Conservation (phyloP, 352 stramenopile species). For the Globisporangium polare region DNA sequence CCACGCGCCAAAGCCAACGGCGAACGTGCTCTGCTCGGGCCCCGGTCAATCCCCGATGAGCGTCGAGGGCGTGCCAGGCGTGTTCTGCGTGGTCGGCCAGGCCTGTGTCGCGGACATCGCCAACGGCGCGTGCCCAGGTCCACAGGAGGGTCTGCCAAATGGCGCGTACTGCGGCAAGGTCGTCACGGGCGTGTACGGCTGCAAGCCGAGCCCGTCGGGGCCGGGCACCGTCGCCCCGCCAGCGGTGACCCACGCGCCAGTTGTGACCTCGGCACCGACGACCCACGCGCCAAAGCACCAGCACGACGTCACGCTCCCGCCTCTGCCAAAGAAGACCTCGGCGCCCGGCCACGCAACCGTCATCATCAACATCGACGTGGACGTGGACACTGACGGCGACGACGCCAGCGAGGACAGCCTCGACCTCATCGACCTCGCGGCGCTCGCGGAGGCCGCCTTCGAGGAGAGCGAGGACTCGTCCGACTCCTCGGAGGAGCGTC, state of each 20-base stretch:
- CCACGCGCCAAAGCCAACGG: background rate
- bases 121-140: constrained; percentile 10
- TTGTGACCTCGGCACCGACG: background rate
- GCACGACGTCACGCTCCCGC: constrained; percentile 31
- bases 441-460: background rate
- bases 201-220: background rate
- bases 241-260: too few species aligned
- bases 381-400: constrained; percentile 70
- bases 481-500: background rate
- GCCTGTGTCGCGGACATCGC: constrained; percentile 11
- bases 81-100: constrained; percentile 12
- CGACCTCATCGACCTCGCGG: background rate
- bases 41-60: background rate
- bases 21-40: background rate
- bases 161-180: background rate
- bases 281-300: background rate
- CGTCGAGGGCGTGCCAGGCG: constrained; percentile 9
- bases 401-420: constrained; percentile 12
- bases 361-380: constrained; percentile 94
- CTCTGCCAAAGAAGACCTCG: constrained; percentile 80
- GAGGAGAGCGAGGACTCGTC: background rate
- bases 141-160: constrained; percentile 14
- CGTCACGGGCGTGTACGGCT: constrained; percentile 3
- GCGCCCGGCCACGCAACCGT: constrained; percentile 1
- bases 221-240: background rate